Evolutionary conservation across 148 eudicot species (phyloP), one percentile per base, ranked within the genome.

Genomic region (Camellia lanceoleosa): DNA sequence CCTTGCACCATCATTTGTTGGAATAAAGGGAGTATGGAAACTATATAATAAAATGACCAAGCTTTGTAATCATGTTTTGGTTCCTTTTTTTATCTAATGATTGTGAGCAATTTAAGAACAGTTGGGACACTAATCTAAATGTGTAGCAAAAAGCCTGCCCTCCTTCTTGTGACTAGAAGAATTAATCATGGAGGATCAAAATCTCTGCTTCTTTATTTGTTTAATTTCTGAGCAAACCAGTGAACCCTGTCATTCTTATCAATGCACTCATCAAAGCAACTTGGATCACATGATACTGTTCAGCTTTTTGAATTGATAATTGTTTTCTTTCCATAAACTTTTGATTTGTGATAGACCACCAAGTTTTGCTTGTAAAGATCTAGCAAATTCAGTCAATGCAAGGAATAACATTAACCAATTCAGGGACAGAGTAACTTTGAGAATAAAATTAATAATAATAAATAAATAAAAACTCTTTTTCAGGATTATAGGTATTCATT

Each of bases 1-100:
- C 38, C 38, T 30, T 30, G 0, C 38, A 30, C 52, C 52, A 49
- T 49, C 52, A 49, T 49, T 7, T 49, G 7, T 4, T 49, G 52
- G 52, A 49, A 49, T 49, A 69, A 6, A 16, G 30, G 46, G 42
- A 2, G 5, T 30, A 30, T 30, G 38, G 38, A 30, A 30, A 30
- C 38, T 30, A 30, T 30, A 30, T 30, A 30, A 1, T 30, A 30
- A n/a, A n/a, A 30, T 30, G 38, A 1, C 38, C 38, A 30, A 30
- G 41, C 44, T 63, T 52, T 51, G 80, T 67, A 78, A 78, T 78
- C 80, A 68, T 77, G 23, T 49, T 23, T 54, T 66, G 20, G 23
- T 38, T 77, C 19, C 43, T 77, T 30, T 62, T 23, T 52, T 12
- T 52, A 46, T 19, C 41, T 41, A 30, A 55, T 68, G 79, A 51